A percentile compares a stretch with the other conserved stretches of the same genome.
Conservation (phyloP, 169 alveolate species). For the Eimeria falciformis region DNA sequence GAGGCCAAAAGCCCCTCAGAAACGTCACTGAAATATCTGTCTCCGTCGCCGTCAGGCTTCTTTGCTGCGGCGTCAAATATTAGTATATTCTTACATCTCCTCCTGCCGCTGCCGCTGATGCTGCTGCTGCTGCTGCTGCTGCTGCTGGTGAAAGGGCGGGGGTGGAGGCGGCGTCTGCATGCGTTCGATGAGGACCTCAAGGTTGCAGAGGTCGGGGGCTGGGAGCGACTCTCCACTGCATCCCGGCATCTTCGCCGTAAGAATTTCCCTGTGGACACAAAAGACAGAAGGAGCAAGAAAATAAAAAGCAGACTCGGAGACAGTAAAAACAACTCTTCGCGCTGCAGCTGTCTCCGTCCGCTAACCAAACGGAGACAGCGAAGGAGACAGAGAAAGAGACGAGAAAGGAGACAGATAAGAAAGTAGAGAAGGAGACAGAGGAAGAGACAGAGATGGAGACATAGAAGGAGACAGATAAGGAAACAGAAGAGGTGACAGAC, state of each 20-base stretch:
- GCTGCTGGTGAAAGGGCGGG: slow-evolving; percentile 16
- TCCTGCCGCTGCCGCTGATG: slow-evolving; percentile 55
- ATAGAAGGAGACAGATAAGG: not conserved
- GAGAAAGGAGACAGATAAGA: not conserved
- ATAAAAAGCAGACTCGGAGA: too few relatives aligned
- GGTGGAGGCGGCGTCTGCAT: slow-evolving; percentile 34
- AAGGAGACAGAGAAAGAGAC: not conserved
- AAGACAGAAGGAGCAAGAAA: not conserved
- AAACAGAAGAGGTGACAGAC: not conserved
- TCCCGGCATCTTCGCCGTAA: slow-evolving; percentile 37
- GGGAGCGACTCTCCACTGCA: slow-evolving; percentile 38
- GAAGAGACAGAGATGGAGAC: slow-evolving; percentile 5
- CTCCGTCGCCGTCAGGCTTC: too few relatives aligned
- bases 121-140: slow-evolving; percentile 34
- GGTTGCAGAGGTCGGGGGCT: slow-evolving; percentile 60
- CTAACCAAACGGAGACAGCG: slow-evolving; percentile 12
- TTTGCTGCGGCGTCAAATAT: too few relatives aligned
- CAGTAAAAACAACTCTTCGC: too few relatives aligned
- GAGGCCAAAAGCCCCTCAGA: too few relatives aligned
- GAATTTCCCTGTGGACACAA: not conserved
- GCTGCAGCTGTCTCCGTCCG: too few relatives aligned
- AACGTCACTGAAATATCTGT: too few relatives aligned
- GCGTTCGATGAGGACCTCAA: slow-evolving; percentile 21
- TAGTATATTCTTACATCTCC: slow-evolving; percentile 45
- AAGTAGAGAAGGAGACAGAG: not conserved